Evolutionary conservation across 164 flowering plant species (phyloP).

Genomic region (Aristolochia fimbriata): DNA sequence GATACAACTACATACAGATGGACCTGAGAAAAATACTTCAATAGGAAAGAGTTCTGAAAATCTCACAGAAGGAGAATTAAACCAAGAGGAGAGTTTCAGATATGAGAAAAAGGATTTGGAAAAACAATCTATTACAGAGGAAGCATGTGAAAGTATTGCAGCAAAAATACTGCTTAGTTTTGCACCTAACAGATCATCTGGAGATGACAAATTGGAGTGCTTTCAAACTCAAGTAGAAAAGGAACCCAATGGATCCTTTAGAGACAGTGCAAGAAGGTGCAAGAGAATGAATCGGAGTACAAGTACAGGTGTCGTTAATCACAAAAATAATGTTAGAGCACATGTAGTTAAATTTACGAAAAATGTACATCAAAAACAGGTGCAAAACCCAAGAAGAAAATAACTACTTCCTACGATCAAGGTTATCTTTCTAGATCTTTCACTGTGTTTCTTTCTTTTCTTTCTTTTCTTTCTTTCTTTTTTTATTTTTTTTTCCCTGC

Average conservation of each 20-base stretch:
- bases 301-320: neutral
- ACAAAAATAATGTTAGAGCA: too few relatives aligned
- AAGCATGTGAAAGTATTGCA: conserved; percentile 16
- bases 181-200: conserved; percentile 5
- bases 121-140: conserved; percentile 5
- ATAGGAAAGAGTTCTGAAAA: neutral
- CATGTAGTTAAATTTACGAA: too few relatives aligned
- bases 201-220: conserved; percentile 1
- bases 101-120: conserved; percentile 2
- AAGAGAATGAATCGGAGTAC: conserved; percentile 7
- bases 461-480: too few relatives aligned
- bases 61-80: neutral
- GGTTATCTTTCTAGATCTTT: too few relatives aligned
- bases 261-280: neutral
- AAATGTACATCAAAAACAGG: too few relatives aligned
- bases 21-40: neutral
- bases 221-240: neutral
- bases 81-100: conserved; percentile 1
- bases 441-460: too few relatives aligned
- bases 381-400: too few relatives aligned
- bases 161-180: conserved; percentile 21
- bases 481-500: too few relatives aligned
- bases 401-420: too few relatives aligned
- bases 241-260: neutral
- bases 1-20: neutral